These are phyloP conservation scores for Backusella macrospora DNA, from an alignment of 192 early-diverging fungal genomes.

Conservation along the genomic window DNA sequence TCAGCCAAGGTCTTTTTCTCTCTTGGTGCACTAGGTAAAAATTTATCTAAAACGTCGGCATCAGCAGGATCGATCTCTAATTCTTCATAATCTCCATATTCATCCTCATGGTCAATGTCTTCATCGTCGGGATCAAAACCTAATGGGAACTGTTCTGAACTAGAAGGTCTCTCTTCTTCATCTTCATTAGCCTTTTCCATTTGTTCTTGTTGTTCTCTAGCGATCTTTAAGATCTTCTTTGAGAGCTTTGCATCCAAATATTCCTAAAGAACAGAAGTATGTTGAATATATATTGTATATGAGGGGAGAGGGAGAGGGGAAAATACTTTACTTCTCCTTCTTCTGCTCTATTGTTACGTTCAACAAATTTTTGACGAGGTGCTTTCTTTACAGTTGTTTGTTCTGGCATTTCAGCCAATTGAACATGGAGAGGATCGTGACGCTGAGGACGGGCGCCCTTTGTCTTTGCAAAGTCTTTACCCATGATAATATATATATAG, in stretches of 20 bases:
- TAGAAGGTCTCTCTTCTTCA: conserved; percentile 42
- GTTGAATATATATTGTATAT: too few species aligned
- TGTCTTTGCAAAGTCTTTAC: conserved; percentile 49
- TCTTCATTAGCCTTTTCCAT: conserved; percentile 58
- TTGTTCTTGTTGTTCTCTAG: conserved; percentile 91
- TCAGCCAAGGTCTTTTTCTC: conserved; percentile 92
- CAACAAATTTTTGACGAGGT: conserved; percentile 59
- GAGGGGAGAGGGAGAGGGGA: too few species aligned
- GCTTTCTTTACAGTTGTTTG: conserved; percentile 51
- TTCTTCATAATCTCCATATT: conserved; percentile 71
- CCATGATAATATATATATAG: too few species aligned
- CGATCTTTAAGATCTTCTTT: conserved; percentile 85
- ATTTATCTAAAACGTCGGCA: conserved; percentile 85
- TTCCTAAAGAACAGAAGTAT: too few species aligned
- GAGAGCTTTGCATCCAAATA: conserved; percentile 91
- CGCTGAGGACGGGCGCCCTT: conserved; percentile 49
- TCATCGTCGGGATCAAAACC: conserved; percentile 60
- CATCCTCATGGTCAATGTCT: conserved; percentile 66
- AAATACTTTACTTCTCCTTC: conserved; percentile 45
- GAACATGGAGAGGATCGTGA: conserved; percentile 87
- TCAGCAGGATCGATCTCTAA: conserved; percentile 82
- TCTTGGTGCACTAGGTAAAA: conserved; percentile 81
- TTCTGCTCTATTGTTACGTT: conserved; percentile 60
- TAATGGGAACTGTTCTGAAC: conserved; percentile 22
- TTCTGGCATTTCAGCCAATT: conserved; percentile 66